A percentile compares a stretch with the other conserved stretches of the same genome.
These are phyloP conservation scores for Aegle marmelos DNA, from an alignment of 345 rosid species.

Conservation along the genomic window DNA sequence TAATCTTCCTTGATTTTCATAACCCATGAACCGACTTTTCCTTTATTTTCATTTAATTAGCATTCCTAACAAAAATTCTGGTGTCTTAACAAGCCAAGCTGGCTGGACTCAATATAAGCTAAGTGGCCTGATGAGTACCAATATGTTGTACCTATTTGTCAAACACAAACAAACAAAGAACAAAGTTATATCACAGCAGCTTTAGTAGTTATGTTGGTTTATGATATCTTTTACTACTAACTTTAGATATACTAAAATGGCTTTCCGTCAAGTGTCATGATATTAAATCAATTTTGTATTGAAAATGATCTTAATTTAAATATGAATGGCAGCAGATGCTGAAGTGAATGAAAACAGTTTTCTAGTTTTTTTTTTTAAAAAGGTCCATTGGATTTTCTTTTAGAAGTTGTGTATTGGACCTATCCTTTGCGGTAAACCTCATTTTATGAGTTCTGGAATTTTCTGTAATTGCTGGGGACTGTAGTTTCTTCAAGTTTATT, in stretches of 20 bases:
- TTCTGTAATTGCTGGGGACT: neutral
- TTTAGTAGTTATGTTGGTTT: neutral
- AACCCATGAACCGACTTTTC: neutral
- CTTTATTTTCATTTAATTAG: neutral
- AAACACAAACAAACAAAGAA: neutral
- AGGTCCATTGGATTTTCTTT: neutral
- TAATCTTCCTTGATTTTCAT: neutral
- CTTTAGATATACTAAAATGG: neutral
- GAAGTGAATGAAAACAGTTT: neutral
- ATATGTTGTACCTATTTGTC: neutral
- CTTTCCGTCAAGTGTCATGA: neutral
- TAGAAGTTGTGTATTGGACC: constrained; percentile 2
- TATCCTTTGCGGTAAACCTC: neutral
- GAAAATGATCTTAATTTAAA: neutral
- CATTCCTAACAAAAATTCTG: neutral
- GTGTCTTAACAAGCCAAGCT: neutral
- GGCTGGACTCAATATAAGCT: neutral
- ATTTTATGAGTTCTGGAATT: neutral
- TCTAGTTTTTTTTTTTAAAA: neutral
- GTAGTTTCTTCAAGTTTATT: neutral
- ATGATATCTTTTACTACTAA: neutral
- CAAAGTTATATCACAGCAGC: neutral
- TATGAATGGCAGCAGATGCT: neutral
- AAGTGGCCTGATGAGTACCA: neutral
- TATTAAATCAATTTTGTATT: neutral